Base-by-base conservation (phyloP, 1,139 yeast genomes). In the Protomyces lactucae-debilis region DNA sequence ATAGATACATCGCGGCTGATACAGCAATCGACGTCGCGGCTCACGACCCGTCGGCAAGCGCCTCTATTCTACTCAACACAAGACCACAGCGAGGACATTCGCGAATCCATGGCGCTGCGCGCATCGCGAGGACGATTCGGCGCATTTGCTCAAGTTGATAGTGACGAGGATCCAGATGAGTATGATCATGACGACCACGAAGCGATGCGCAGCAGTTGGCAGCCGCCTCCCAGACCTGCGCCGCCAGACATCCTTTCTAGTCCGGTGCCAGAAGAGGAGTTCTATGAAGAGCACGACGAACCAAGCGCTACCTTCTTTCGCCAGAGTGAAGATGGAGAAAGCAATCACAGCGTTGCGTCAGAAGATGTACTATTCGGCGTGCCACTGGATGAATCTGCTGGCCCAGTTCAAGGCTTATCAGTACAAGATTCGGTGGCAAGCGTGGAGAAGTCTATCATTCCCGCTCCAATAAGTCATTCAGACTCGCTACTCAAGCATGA, bases 401-500 rank as follows among this genome's bases (percentile, higher is more conserved):
- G 1, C 32, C 32, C 8, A 6, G 32, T 6, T 4, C 32, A 28
- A 28, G 32, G 32, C 32, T 28, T 28, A 28, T 21, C 57, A 16
- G 36, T 25, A 28, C 37, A 46, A 6, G 36, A 46, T 14, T 53
- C 55, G 37, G 40, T 46, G 16, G 36, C 39, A 8, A 37, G 35
- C 54, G 12, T 55, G 51, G 16, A 10, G 16, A 23, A 39, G 25
- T 54, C 59, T 5, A 25, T 48, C 32, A 3, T 23, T 8, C 40
- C 36, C 10, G 55, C 69, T 5, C 67, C 68, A 48, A 48, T 68
- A 23, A 67, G 65, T 3, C 53, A 65, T 18, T 66, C 69, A 10
- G 61, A 68, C 9, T 65, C 66, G 18, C 59, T 67, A 12, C 66
- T 70, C 23, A 67, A 66, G 45, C 70, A 69, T 54, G 77, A 76